phyloP scores from a whole-genome alignment of 169 alveolate genomes.

The Plasmodium vivax region DNA sequence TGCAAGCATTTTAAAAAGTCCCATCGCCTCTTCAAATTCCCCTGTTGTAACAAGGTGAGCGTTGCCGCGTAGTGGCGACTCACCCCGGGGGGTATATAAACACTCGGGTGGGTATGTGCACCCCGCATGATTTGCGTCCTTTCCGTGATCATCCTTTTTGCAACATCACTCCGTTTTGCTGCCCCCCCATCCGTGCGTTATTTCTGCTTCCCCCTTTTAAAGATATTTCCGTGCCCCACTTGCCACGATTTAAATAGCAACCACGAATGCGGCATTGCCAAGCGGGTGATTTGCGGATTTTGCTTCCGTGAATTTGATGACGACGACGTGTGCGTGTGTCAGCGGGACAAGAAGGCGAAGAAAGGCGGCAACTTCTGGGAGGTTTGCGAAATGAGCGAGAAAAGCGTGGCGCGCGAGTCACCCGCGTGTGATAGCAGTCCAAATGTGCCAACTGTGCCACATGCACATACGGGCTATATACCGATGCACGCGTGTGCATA shows the following conservation, averaged over 20 bases:
- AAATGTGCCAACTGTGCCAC: not conserved
- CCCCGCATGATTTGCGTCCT: not conserved
- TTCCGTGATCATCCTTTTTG: not conserved
- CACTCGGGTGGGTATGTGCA: not conserved
- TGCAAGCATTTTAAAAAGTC: conserved; percentile 81
- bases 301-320: conserved; percentile 78
- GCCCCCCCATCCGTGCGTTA: not conserved
- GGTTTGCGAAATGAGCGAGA: conserved; percentile 39
- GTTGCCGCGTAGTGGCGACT: not conserved
- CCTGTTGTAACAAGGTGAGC: conserved; percentile 79
- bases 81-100: not conserved
- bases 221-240: conserved; percentile 79
- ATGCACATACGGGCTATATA: conserved; percentile 2
- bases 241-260: conserved; percentile 81
- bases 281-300: conserved; percentile 78
- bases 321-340: conserved; percentile 73
- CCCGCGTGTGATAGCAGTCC: not conserved
- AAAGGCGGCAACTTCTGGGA: conserved; percentile 76
- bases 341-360: conserved; percentile 72
- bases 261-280: conserved; percentile 76
- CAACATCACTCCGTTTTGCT: not conserved
- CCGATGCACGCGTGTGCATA: not conserved
- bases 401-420: not conserved
- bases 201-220: not conserved
- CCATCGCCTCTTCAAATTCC: conserved; percentile 77